These are phyloP conservation scores for Aspergillus piperis DNA, from an alignment of 2,329 filamentous ascomycete species.

Conservation along the genomic window DNA sequence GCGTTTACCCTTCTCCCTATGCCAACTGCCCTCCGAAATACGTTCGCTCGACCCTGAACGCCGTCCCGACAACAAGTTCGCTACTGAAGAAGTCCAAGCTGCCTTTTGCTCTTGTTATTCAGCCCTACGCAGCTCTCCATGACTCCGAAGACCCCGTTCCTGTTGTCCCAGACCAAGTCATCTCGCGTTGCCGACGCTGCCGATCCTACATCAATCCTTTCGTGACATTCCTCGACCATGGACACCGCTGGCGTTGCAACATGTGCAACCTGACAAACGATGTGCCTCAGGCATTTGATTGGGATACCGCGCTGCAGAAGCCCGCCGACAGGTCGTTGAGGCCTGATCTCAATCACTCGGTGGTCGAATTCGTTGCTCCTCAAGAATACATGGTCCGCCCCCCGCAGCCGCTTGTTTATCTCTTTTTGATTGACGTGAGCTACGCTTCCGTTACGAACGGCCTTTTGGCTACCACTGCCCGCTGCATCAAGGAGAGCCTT, in stretches of 20 bases:
- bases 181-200: constrained; percentile 92
- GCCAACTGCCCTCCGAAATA: constrained; percentile 94
- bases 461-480: constrained; percentile 84
- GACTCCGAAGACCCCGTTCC: constrained; percentile 90
- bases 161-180: constrained; percentile 93
- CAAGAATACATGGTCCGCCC: constrained; percentile 99
- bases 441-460: constrained; percentile 87
- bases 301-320: constrained; percentile 91
- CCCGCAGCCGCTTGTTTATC: constrained; percentile 90
- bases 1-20: constrained; percentile 84
- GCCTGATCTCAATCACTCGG: constrained; percentile 90
- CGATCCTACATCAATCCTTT: constrained; percentile 98
- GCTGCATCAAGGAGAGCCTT: constrained; percentile 91
- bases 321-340: constrained; percentile 89
- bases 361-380: constrained; percentile 95
- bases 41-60: constrained; percentile 91
- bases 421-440: constrained; percentile 94
- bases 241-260: constrained; percentile 97
- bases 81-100: constrained; percentile 96
- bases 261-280: constrained; percentile 99
- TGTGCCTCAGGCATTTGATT: constrained; percentile 98
- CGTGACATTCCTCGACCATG: constrained; percentile 93
- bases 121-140: constrained; percentile 90
- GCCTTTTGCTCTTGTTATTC: constrained; percentile 92
- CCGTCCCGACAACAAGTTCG: constrained; percentile 86